A percentile compares a stretch with the other conserved stretches of the same genome.
These are phyloP conservation scores for Lonicera japonica DNA, from an alignment of 129 eudicot species.

Conservation along the genomic window DNA sequence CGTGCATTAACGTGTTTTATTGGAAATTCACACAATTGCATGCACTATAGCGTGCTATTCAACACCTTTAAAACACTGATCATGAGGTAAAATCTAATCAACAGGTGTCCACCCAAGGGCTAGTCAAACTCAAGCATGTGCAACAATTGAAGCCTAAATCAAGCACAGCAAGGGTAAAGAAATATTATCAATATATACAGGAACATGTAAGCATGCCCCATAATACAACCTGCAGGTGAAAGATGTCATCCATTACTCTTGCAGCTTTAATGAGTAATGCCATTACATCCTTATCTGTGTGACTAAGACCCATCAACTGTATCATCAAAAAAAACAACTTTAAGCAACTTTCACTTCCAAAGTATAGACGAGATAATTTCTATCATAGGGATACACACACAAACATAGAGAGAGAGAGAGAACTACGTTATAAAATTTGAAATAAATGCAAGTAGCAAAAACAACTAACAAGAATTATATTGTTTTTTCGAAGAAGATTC, in stretches of 20 bases:
- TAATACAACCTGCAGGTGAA: constrained; percentile 61
- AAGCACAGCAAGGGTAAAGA: not conserved
- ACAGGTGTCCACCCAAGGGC: no score
- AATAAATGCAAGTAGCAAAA: not conserved
- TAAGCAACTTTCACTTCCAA: not conserved
- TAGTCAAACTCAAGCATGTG: no score
- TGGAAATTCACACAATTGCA: no score
- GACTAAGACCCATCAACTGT: constrained; percentile 67
- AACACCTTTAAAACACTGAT: no score
- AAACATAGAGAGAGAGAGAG: not conserved
- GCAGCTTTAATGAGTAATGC: constrained; percentile 62
- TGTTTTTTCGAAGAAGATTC: not conserved
- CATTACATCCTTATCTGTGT: constrained; percentile 74
- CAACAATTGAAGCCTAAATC: no score
- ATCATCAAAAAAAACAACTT: constrained; percentile 12
- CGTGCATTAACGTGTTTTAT: no score
- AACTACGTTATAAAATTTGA: not conserved
- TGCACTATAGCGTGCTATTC: no score
- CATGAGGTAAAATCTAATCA: no score
- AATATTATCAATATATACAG: constrained; percentile 4
- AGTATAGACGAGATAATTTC: not conserved
- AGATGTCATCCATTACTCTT: constrained; percentile 67
- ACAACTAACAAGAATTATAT: not conserved
- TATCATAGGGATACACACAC: not conserved
- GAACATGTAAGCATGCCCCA: not conserved